Base-by-base conservation (phyloP, 163 green algal genomes). In the Scenedesmus sp. region DNA sequence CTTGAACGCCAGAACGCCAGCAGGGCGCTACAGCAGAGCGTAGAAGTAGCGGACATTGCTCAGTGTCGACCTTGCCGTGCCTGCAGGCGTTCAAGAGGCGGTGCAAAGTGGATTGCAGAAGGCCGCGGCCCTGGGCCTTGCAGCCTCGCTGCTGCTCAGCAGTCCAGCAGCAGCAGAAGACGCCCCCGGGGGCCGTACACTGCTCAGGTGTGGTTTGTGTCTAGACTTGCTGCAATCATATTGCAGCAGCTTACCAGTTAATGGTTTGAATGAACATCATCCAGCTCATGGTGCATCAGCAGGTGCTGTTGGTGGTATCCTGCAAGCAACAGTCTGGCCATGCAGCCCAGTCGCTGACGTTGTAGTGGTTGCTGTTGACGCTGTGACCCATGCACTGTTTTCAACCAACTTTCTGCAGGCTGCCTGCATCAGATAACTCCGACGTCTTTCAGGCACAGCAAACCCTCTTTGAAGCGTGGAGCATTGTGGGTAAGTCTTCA, bases 391-490 rank as follows among this genome's bases (percentile, higher is more conserved):
- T 33, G 18, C 26, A 30, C 73, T 37, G 12, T 30, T 40, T 40
- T 6, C 40, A 76, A 76, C 65, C 3, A 76, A n/a, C n/a, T 22
- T 85, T 87, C 33, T 80, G 79, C 93, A 96, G 96, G 85, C 95
- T 98, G 61, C 95, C 97, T 37, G 95, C 95, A 0, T 96, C 93
- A 30, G 73, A 82, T 5, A 88, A 97, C 86, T 94, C 96, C 20
- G 95, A 93, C 6, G 73, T 98, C 6, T 97, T 97, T 87, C 85
- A 86, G 7, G 93, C 94, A 6, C 97, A 99, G 93, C 93, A 95
- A 16, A 98, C 96, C 0, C 49, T 99, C 76, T 92, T 98, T 7
- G 96, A 99, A 91, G 95, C 97, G 0, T 99, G 97, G 97, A 95
- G 85, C 16, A 98, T 99, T 43, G 94, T 99, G 35, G 90, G 92